phyloP scores from a whole-genome alignment of 176 grass and related monocot species.

The sorghum (Sorghum bicolor) region DNA sequence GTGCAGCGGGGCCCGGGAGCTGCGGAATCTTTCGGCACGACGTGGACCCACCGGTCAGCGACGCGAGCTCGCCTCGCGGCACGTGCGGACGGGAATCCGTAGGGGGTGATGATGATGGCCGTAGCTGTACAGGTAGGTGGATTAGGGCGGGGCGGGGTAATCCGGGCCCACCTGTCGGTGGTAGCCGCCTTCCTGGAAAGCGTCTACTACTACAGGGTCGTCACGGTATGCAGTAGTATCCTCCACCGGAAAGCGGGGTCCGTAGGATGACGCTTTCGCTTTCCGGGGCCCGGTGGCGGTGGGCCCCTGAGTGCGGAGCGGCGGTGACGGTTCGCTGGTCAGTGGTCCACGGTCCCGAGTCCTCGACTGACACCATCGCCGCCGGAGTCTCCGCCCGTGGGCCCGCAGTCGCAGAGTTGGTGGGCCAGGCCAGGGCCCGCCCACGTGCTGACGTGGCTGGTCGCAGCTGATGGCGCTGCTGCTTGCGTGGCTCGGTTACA shows the following conservation, averaged over 20 bases:
- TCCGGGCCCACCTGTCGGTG: not conserved
- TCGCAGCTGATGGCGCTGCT: not conserved
- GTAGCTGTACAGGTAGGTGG: constrained; percentile 15
- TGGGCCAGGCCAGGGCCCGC: too few species aligned
- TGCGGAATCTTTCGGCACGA: not conserved
- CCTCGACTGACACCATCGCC: not conserved
- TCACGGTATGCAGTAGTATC: not conserved
- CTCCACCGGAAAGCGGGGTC: not conserved
- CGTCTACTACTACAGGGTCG: not conserved
- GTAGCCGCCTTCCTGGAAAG: not conserved
- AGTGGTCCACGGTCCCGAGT: not conserved
- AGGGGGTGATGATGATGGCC: not conserved
- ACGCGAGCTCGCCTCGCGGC: not conserved
- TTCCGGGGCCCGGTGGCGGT: not conserved
- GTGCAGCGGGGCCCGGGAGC: not conserved
- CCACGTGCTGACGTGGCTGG: not conserved
- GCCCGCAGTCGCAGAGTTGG: not conserved
- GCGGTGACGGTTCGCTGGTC: not conserved
- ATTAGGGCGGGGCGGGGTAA: not conserved
- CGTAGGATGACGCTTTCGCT: not conserved
- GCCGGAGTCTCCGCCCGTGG: not conserved
- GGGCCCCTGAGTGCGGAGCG: not conserved
- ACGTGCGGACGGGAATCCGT: constrained; percentile 1
- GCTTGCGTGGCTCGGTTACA: too few species aligned
- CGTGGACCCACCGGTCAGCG: not conserved